These are phyloP conservation scores for Sugiyamaella grinbergsii DNA, from an alignment of 1,139 yeast species.

Conservation along the genomic window DNA sequence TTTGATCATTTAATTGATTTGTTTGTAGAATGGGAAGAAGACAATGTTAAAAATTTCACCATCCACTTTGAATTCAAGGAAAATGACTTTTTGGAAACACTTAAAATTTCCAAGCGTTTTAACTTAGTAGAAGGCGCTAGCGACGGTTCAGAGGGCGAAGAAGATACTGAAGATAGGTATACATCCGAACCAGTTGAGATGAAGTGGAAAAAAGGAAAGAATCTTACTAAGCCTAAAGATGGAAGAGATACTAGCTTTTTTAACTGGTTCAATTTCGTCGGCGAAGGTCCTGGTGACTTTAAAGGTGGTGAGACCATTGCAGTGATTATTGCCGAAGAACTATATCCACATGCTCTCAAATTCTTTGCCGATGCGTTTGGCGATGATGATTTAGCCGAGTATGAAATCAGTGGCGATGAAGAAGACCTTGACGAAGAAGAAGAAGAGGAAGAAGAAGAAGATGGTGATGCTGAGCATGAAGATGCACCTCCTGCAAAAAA, in stretches of 20 bases:
- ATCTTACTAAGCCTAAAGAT: conserved; percentile 36
- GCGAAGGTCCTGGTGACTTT: conserved; percentile 41
- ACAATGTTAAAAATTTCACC: conserved; percentile 38
- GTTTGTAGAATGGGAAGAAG: conserved; percentile 39
- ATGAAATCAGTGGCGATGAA: conserved; percentile 34
- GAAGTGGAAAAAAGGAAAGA: conserved; percentile 43
- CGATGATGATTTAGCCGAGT: conserved; percentile 31
- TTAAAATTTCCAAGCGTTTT: conserved; percentile 38
- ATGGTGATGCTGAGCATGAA: conserved; percentile 31
- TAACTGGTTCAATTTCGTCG: conserved; percentile 42
- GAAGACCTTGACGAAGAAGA: conserved; percentile 36
- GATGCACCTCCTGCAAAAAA: conserved; percentile 36
- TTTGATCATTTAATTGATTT: conserved; percentile 39
- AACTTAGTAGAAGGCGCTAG: conserved; percentile 18
- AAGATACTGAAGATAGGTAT: conserved; percentile 32
- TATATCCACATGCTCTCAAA: conserved; percentile 47
- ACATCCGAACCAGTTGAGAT: conserved; percentile 39
- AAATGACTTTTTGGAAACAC: conserved; percentile 40
- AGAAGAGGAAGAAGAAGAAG: conserved; percentile 30
- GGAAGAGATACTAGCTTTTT: conserved; percentile 43
- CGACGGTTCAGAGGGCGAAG: conserved; percentile 29
- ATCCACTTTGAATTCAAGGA: conserved; percentile 41
- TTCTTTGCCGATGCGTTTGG: conserved; percentile 36
- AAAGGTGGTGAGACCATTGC: conserved; percentile 44
- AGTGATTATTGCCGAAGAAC: conserved; percentile 42